Percentiles rank a stretch among this genome's conserved stretches.
Conservation (phyloP, 2,329 filamentous ascomycete species). For the Colletotrichum ledebouriae region DNA sequence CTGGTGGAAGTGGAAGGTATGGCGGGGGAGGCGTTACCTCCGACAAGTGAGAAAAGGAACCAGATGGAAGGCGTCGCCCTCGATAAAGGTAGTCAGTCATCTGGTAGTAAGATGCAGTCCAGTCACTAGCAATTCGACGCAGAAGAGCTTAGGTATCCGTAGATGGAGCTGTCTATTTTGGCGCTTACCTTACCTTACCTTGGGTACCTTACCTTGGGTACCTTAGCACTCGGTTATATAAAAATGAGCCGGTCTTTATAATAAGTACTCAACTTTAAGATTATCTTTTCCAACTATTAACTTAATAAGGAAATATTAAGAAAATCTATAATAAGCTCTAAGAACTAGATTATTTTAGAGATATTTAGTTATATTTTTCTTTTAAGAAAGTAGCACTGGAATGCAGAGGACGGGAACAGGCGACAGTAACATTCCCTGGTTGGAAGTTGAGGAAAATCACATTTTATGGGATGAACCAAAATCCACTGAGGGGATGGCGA, state of each 20-base stretch:
- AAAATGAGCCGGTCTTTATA: too few species aligned
- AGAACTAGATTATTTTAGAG: too few species aligned
- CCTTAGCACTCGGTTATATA: too few species aligned
- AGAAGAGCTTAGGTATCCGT: neutral
- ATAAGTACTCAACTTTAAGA: too few species aligned
- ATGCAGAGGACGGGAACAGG: slow-evolving; percentile 24
- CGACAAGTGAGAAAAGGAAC: slow-evolving; percentile 9
- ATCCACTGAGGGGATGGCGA: neutral
- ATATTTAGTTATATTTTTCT: too few species aligned
- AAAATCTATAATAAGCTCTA: too few species aligned
- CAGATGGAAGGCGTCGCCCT: slow-evolving; percentile 9
- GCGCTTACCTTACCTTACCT: neutral
- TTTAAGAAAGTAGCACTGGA: neutral
- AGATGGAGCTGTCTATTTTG: slow-evolving; percentile 16
- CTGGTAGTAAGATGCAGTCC: slow-evolving; percentile 17
- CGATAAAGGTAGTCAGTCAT: neutral
- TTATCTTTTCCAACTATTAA: too few species aligned
- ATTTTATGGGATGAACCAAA: slow-evolving; percentile 1
- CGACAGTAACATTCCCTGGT: neutral
- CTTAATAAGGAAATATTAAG: too few species aligned
- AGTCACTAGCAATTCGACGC: slow-evolving; percentile 3
- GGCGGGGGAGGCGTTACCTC: slow-evolving; percentile 16
- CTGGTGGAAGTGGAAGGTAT: slow-evolving; percentile 9
- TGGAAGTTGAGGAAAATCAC: neutral
- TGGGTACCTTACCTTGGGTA: too few species aligned